A percentile compares a stretch with the other conserved stretches of the same genome.
These are phyloP conservation scores for Aspergillus sp. DNA, from an alignment of 2,329 filamentous ascomycete genomes.

Conservation along the genomic window DNA sequence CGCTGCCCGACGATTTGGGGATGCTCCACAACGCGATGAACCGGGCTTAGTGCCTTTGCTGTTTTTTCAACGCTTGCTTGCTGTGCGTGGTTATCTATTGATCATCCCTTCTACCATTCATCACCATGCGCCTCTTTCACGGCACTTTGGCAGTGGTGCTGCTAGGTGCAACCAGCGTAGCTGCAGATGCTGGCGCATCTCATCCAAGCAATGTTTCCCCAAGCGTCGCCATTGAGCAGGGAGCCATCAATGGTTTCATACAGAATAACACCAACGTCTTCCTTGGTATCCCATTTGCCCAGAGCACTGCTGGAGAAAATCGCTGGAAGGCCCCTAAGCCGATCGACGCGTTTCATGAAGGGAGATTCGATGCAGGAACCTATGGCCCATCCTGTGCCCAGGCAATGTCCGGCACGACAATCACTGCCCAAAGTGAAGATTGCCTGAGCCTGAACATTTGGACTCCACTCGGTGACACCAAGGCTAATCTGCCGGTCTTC, in stretches of 20 bases:
- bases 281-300: constrained; percentile 25
- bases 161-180: no score
- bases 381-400: constrained; percentile 24
- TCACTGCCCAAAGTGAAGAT: constrained; percentile 23
- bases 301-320: constrained; percentile 21
- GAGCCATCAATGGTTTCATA: constrained; percentile 23
- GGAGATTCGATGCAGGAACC: constrained; percentile 17
- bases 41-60: no score
- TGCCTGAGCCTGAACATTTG: constrained; percentile 24
- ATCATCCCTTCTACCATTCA: no score
- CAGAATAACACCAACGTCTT: constrained; percentile 26
- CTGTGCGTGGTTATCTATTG: no score
- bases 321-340: constrained; percentile 23
- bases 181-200: no score
- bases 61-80: no score
- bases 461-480: constrained; percentile 15
- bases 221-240: constrained; percentile 20
- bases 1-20: no score
- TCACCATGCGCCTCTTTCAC: no score
- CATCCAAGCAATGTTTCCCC: background rate
- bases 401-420: constrained; percentile 22
- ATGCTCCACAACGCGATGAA: no score
- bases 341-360: constrained; percentile 9
- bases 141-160: no score
- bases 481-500: constrained; percentile 17